phyloP scores from a whole-genome alignment of 78 protist species.

The Dictyostelium citrinum region DNA sequence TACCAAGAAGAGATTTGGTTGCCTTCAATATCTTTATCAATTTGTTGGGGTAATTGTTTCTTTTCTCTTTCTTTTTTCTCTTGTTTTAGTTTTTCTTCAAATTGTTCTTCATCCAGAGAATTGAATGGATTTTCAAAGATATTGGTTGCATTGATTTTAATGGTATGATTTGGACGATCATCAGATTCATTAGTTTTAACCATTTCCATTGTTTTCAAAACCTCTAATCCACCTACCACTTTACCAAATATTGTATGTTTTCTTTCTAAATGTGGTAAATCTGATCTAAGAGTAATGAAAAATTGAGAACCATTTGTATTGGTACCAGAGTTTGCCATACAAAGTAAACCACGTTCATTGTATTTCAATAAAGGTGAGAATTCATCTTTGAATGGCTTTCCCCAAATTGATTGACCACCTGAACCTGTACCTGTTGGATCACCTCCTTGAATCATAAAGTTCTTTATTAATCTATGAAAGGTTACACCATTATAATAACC shows the following conservation, averaged over 20 bases:
- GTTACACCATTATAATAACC: constrained; percentile 81
- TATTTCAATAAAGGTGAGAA: constrained; percentile 69
- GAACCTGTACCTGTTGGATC: constrained; percentile 90
- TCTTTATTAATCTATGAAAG: constrained; percentile 89
- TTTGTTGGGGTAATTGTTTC: background rate
- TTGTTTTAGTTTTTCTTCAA: constrained; percentile 25
- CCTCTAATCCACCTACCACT: constrained; percentile 84
- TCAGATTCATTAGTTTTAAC: constrained; percentile 20
- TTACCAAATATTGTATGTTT: constrained; percentile 90
- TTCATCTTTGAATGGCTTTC: constrained; percentile 83
- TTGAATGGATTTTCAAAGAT: constrained; percentile 77
- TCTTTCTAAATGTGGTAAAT: constrained; percentile 72
- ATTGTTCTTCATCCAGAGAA: constrained; percentile 27
- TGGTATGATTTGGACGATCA: constrained; percentile 3
- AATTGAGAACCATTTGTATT: constrained; percentile 86
- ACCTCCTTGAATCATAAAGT: constrained; percentile 91
- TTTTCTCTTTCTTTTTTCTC: constrained; percentile 25
- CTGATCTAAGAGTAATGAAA: constrained; percentile 82
- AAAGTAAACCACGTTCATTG: constrained; percentile 82
- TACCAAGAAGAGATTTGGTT: constrained; percentile 75
- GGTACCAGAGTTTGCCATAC: constrained; percentile 91
- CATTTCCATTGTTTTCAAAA: constrained; percentile 75
- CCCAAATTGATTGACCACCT: constrained; percentile 90
- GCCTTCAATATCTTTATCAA: background rate
- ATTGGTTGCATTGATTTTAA: constrained; percentile 6